Percentiles rank a stretch among this genome's conserved stretches.
Evolutionary conservation across 73 alveolate genomes (phyloP).

Genomic region (Uronychia binucleata): DNA sequence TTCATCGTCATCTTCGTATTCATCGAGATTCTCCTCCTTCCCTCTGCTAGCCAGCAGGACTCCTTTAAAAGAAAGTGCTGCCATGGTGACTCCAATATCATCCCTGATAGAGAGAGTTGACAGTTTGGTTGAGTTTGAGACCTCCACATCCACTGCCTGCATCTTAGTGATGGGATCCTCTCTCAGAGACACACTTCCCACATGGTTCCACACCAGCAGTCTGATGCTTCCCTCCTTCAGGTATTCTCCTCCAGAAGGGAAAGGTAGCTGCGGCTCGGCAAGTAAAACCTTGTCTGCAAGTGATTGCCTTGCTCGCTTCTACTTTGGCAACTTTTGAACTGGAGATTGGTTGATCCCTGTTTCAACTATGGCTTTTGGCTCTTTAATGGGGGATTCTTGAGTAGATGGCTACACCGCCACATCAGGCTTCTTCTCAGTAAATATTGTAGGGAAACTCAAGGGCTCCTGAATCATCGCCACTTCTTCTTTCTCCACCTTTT

Average conservation of each 20-base stretch:
- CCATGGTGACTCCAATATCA: neutral
- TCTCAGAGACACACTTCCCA: neutral
- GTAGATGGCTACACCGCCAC: no score
- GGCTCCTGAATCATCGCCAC: no score
- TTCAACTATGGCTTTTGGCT: no score
- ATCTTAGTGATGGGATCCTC: neutral
- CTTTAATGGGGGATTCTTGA: no score
- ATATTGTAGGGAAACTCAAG: no score
- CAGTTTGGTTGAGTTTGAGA: neutral
- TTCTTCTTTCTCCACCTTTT: no score
- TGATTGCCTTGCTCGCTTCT: neutral
- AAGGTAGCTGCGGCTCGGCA: neutral
- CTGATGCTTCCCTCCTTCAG: neutral
- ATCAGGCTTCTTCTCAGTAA: no score
- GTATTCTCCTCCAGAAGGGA: neutral
- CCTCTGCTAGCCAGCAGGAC: constrained; percentile 1
- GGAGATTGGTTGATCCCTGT: no score
- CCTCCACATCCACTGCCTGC: neutral
- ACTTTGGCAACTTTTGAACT: no score
- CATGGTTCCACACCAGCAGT: neutral
- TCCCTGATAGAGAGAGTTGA: neutral
- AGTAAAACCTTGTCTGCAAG: neutral
- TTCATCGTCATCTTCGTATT: neutral
- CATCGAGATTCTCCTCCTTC: neutral
- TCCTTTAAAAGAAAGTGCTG: neutral